Evolutionary conservation across 2,329 filamentous ascomycete genomes (phyloP), one percentile per base, ranked within the genome.

Genomic region (Epicoccum nigrum): DNA sequence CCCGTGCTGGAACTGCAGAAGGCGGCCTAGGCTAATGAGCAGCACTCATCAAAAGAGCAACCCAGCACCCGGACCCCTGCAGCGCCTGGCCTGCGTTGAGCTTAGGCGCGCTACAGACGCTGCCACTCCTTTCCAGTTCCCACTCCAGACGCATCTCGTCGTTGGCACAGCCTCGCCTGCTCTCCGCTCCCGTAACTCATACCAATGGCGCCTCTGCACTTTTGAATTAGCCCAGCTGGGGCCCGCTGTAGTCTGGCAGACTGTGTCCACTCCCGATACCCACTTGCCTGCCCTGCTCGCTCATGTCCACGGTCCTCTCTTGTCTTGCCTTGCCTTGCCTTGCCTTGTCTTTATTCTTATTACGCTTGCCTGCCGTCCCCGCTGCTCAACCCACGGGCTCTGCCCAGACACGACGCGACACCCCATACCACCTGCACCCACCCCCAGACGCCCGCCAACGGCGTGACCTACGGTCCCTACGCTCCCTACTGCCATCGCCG

Each of bases 191-290:
- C 33, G 38, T 31, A 28, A 40, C 32, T 41, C 33, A 42, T 28
- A 19, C 32, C 45, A 16, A 31, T 34, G 25, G 31, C 46, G 40
- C 46, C 19, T 39, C 37, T 21, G 32, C 27, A 27, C 43, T 39
- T 50, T 25, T 50, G 39, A 43, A 30, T 33, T 32, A 39, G 46
- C 46, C 46, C 43, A 44, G 46, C 46, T 27, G 46, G 46, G 46
- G 40, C 46, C 46, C 46, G 46, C 40, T 50, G 46, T 43, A 43
- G n/a, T n/a, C n/a, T n/a, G n/a, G 39, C 46, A 50, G 38, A 30
- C 11, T 43, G 45, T 35, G 19, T 17, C 19, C 17, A 41, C 39
- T 27, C 19, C 12, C 23, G 15, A 13, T 19, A 13, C 33, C 33
- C 16, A 17, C 33, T 13, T 34, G 20, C 34, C 34, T 34, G 17